Base-by-base conservation (phyloP, 192 early-diverging fungal genomes). In the Coemansia sp. region DNA sequence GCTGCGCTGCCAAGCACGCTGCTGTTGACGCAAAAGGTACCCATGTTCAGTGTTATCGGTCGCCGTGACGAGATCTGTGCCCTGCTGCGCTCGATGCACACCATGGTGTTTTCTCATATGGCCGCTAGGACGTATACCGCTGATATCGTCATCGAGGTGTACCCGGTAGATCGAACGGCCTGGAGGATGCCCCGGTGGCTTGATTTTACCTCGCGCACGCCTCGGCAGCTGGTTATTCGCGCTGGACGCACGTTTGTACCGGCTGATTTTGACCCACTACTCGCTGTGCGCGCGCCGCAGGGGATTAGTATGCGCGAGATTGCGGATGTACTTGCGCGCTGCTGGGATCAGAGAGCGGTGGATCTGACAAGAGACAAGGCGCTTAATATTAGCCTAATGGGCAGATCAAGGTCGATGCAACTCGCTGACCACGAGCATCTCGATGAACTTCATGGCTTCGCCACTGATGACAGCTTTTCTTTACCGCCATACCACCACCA, bases 311-410 rank as follows among this genome's bases (percentile, higher is more conserved):
- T 77, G 21, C 47, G 61, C 38, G 73, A 77, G 42, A 52, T 77
- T 10, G 73, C 73, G 4, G 41, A 9, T 14, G 30, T 77, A 15
- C 43, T 77, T 22, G 64, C 62, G 40, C 21, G 53, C 18, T 8
- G 12, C 27, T 38, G 2, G 12, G 34, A 11, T 42, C 19, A 6
- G 51, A 55, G 11, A 9, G 48, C 17, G 18, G 56, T 9, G 64
- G 40, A 77, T 47, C 47, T 77, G 18, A 67, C 73, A 0, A 55
- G 73, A 13, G 61, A 77, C 47, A 77, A 77, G 61, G 64, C 48
- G 10, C 39, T 71, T 11, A 77, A 77, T 44, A 70, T 77, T 12
- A 54, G 55, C 11, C 54, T 77, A 27, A 71, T 77, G 47, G 73
- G 67, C 10, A 41, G 73, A 14, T 70, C 64, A 11, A 47, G 73